Percentiles rank a stretch among this genome's conserved stretches.
Evolutionary conservation across 2,329 filamentous ascomycete genomes (phyloP).

Genomic region (Paecilomyces sp.): DNA sequence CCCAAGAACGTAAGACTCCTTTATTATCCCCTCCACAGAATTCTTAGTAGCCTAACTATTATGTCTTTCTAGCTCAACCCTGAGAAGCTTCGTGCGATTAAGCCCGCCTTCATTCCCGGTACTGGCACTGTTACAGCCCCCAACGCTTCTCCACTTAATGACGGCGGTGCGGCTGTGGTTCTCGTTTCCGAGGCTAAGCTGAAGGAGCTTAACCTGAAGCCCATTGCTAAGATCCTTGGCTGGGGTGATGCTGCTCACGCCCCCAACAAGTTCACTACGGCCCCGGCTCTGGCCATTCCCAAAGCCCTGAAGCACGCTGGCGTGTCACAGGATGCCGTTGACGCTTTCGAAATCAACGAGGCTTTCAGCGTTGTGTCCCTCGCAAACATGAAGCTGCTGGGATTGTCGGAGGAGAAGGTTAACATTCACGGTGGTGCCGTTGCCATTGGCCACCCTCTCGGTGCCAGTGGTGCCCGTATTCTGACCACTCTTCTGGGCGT

Average conservation of each 20-base stretch:
- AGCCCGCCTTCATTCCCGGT: slow-evolving; percentile 71
- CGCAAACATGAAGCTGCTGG: slow-evolving; percentile 90
- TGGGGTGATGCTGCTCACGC: slow-evolving; percentile 93
- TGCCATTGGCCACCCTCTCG: slow-evolving; percentile 85
- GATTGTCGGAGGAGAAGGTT: slow-evolving; percentile 73
- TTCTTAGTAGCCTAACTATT: background rate
- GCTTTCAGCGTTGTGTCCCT: slow-evolving; percentile 95
- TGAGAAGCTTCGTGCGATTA: slow-evolving; percentile 77
- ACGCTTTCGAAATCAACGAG: slow-evolving; percentile 99
- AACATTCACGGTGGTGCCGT: slow-evolving; percentile 95
- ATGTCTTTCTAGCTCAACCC: slow-evolving; percentile 52
- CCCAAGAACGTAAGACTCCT: slow-evolving; percentile 66
- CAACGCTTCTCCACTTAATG: slow-evolving; percentile 93
- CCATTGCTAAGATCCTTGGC: slow-evolving; percentile 91
- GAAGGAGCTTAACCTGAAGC: slow-evolving; percentile 84
- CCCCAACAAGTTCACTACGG: slow-evolving; percentile 92
- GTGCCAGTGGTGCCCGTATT: slow-evolving; percentile 89
- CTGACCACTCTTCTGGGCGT: slow-evolving; percentile 84
- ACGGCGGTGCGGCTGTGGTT: slow-evolving; percentile 86
- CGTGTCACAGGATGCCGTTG: slow-evolving; percentile 67
- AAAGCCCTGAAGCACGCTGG: slow-evolving; percentile 96
- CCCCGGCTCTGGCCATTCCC: slow-evolving; percentile 87
- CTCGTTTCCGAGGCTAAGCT: slow-evolving; percentile 91
- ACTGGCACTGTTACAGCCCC: slow-evolving; percentile 85
- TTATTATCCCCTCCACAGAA: background rate